Base-by-base conservation (phyloP, 2,329 filamentous ascomycete species). In the Cladophialophora chaetospira region DNA sequence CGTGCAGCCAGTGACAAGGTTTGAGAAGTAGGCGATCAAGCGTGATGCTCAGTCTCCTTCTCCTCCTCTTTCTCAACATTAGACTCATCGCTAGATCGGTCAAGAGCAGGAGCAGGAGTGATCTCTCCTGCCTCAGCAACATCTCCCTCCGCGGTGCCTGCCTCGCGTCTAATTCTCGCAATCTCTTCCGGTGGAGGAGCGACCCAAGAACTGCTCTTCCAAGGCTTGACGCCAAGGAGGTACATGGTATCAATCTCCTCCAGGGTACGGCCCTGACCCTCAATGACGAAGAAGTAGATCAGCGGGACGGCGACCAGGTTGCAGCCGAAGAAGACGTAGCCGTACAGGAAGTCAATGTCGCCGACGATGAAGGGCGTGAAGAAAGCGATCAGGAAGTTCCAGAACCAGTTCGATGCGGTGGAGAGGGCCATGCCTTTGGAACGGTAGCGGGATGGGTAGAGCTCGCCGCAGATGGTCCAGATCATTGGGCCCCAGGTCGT, bases 161-260 rank as follows among this genome's bases (percentile, higher is more conserved):
- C 63, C 35, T 61, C 42, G 26, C 53, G 57, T 31, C 65, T 43
- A 49, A 66, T 65, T 31, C 36, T 53, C 3, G 62, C 58, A 38
- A 66, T 65, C 50, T 66, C 65, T 11, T 65, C 62, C 17, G 65
- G 57, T 2, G 61, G 52, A 4, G 63, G 58, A n/a, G 58, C 36
- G 1, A 59, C 49, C 63, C 64, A 65, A 10, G 53, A 53, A 2
- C 25, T 23, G 28, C 53, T 60, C 50, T 64, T 57, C 74, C 82
- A 83, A 0, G 87, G 85, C 63, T 75, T 82, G 15, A 89, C 84
- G 23, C 75, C 75, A 47, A 86, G 76, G 31, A 89, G 77, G 63
- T 91, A 91, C 86, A 89, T 88, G 45, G 84, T 87, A 66, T 93
- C 89, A 53, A 93, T 88, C 70, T 92, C 88, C 73, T 93, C 89